phyloP scores from a whole-genome alignment of 768 basidiomycete species.

The Boletus reticuloceps region DNA sequence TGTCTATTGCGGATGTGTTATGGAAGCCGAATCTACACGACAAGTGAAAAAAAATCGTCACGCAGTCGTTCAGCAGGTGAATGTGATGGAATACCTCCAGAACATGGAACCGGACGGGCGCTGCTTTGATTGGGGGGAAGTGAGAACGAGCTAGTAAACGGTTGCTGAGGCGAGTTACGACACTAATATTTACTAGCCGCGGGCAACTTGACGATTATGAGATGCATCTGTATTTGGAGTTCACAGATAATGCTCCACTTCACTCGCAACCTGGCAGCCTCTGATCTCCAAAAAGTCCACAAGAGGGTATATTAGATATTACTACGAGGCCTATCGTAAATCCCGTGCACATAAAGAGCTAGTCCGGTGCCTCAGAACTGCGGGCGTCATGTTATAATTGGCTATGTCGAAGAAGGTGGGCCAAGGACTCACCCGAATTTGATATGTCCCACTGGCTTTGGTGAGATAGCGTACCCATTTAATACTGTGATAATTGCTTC shows the following conservation, averaged over 20 bases:
- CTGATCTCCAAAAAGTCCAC: constrained; percentile 8
- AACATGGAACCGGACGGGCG: constrained; percentile 37
- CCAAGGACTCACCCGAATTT: constrained; percentile 74
- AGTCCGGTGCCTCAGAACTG: constrained; percentile 27
- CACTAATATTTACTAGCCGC: constrained; percentile 4
- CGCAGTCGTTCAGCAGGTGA: neutral
- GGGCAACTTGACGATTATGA: constrained; percentile 5
- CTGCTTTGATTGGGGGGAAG: constrained; percentile 9
- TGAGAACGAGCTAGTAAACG: constrained; percentile 9
- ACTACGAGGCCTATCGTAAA: constrained; percentile 26
- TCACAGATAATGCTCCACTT: constrained; percentile 6
- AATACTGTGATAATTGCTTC: constrained; percentile 88
- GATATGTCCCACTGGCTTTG: constrained; percentile 91
- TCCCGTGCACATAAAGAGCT: constrained; percentile 18
- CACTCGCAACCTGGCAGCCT: neutral
- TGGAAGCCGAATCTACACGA: constrained; percentile 80
- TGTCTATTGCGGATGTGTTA: constrained; percentile 87
- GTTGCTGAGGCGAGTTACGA: constrained; percentile 23
- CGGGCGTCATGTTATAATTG: neutral
- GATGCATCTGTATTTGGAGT: constrained; percentile 27
- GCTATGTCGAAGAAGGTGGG: neutral
- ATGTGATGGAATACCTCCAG: constrained; percentile 40
- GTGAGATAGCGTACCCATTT: constrained; percentile 97
- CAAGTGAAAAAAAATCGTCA: constrained; percentile 1
- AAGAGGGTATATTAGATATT: constrained; percentile 26